phyloP scores from a whole-genome alignment of 306 rosid genomes.

The Quercus ilex region DNA sequence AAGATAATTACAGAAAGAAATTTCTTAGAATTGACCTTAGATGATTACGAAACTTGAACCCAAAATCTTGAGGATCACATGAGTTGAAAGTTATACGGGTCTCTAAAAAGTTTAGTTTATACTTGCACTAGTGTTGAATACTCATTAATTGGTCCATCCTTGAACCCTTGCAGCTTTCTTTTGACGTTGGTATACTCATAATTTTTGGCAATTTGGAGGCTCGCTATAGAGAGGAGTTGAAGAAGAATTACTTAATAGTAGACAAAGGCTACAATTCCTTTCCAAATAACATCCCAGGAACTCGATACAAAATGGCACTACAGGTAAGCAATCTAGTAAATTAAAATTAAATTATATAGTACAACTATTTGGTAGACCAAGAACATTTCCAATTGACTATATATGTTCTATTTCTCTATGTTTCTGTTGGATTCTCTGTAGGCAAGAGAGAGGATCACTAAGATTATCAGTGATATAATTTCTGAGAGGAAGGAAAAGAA shows the following conservation, averaged over 20 bases:
- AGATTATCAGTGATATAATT: constrained; percentile 58
- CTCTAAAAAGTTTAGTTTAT: no score
- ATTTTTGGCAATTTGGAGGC: constrained; percentile 62
- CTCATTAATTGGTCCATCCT: constrained; percentile 2
- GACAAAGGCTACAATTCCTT: constrained; percentile 84
- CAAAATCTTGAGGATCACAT: no score
- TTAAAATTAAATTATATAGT: background rate
- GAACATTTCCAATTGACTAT: background rate
- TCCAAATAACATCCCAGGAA: constrained; percentile 66
- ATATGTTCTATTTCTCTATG: background rate
- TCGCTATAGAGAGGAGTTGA: constrained; percentile 51
- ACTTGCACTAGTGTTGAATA: background rate
- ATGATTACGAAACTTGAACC: no score
- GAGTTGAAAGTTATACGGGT: no score
- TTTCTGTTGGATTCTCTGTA: background rate
- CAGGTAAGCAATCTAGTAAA: constrained; percentile 30
- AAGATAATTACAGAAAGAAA: no score
- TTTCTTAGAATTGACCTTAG: no score
- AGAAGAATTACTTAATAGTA: constrained; percentile 52
- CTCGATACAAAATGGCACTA: constrained; percentile 64
- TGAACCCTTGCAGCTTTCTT: constrained; percentile 58
- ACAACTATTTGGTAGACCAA: background rate
- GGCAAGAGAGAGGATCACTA: constrained; percentile 72
- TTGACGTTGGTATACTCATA: constrained; percentile 73
- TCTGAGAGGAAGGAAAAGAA: constrained; percentile 63